A percentile compares a stretch with the other conserved stretches of the same genome.
These are phyloP conservation scores for Calonectria honghensis DNA, from an alignment of 2,329 filamentous ascomycete species.

Conservation along the genomic window DNA sequence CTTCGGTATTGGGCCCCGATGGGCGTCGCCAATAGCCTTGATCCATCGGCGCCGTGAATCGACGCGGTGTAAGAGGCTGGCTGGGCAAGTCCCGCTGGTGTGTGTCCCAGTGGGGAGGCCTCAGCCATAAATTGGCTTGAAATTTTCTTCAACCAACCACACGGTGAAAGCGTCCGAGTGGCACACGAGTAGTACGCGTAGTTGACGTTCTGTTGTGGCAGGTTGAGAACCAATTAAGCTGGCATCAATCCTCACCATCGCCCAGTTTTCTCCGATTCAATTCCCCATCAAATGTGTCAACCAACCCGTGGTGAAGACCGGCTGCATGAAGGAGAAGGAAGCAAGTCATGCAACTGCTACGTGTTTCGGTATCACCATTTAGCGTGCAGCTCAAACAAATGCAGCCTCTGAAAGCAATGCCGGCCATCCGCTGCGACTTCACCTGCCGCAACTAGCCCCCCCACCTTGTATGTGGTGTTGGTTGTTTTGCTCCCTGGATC, in stretches of 20 bases:
- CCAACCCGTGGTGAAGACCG: slow-evolving; percentile 1
- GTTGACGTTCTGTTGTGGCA: background rate
- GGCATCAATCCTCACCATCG: background rate
- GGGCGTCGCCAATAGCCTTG: background rate
- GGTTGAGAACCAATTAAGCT: slow-evolving; percentile 12
- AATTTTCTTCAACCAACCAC: background rate
- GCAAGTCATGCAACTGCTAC: slow-evolving; percentile 8
- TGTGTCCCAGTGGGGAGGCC: slow-evolving; percentile 4
- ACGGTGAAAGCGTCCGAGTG: background rate
- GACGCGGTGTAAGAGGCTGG: background rate
- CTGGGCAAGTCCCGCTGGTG: background rate
- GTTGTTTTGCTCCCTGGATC: background rate
- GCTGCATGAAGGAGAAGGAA: slow-evolving; percentile 10
- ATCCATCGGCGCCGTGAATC: slow-evolving; percentile 13
- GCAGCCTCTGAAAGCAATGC: slow-evolving; percentile 1
- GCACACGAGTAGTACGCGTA: no score
- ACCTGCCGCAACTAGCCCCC: background rate
- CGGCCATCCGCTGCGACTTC: slow-evolving; percentile 1
- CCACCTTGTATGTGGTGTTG: background rate
- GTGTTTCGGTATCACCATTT: no score
- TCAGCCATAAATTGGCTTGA: slow-evolving; percentile 15
- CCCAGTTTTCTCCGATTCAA: slow-evolving; percentile 14
- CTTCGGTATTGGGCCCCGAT: background rate
- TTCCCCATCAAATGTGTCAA: slow-evolving; percentile 19
- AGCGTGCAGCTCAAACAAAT: slow-evolving; percentile 19